A percentile compares a stretch with the other conserved stretches of the same genome.
These are phyloP conservation scores for Neofusicoccum sp. DNA, from an alignment of 2,329 filamentous ascomycete genomes.

Conservation along the genomic window DNA sequence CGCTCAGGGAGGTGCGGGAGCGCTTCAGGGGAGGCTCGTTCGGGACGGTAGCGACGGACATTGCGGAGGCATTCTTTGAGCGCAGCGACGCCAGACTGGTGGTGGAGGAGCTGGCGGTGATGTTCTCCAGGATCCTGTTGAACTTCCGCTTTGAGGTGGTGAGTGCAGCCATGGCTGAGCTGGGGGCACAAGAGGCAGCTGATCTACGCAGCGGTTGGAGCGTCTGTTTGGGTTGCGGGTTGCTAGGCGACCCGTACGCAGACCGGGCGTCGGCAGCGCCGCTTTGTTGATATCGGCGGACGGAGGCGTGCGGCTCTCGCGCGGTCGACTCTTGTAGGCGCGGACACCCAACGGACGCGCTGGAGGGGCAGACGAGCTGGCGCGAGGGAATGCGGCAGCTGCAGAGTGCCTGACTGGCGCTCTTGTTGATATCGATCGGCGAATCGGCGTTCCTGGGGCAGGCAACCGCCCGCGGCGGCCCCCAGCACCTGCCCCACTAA, in stretches of 20 bases:
- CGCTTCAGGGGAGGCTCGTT: conserved; percentile 39
- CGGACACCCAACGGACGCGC: background rate
- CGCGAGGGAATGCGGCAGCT: background rate
- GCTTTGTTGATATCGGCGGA: conserved; percentile 14
- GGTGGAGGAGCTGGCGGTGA: conserved; percentile 55
- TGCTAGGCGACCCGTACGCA: conserved; percentile 18
- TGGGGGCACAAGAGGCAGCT: conserved; percentile 1
- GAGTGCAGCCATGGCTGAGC: conserved; percentile 52
- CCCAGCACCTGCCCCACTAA: conserved; percentile 21
- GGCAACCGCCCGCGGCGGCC: conserved; percentile 12
- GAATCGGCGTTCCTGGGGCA: conserved; percentile 18
- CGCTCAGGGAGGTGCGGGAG: conserved; percentile 32
- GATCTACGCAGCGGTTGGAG: conserved; percentile 14
- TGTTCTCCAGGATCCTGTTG: conserved; percentile 69
- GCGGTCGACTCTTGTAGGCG: background rate
- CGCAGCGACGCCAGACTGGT: conserved; percentile 40
- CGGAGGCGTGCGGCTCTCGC: background rate
- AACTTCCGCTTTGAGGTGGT: conserved; percentile 85
- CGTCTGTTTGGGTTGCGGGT: conserved; percentile 15
- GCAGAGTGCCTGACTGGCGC: background rate
- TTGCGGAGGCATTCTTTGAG: conserved; percentile 38
- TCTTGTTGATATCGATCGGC: conserved; percentile 16
- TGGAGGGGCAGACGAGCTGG: background rate
- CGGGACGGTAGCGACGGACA: conserved; percentile 30
- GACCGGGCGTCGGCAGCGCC: background rate